These are phyloP conservation scores for Lathyrus tuberosus DNA, from an alignment of 306 rosid genomes.

Conservation along the genomic window DNA sequence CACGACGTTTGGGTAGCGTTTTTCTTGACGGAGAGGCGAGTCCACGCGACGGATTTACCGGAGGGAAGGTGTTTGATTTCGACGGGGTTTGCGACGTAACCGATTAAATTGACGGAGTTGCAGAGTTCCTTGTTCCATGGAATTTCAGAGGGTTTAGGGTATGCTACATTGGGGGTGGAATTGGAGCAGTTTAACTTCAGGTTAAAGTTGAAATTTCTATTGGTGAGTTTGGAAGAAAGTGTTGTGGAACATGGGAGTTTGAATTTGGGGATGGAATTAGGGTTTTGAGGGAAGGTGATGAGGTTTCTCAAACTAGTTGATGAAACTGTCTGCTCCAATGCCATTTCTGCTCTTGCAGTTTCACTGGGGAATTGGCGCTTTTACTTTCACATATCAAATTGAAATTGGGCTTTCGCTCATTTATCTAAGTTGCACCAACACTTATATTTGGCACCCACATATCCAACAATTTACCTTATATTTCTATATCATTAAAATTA, in stretches of 20 bases:
- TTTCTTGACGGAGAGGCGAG: constrained; percentile 83
- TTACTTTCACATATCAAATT: background rate
- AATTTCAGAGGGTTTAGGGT: constrained; percentile 73
- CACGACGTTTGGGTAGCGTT: constrained; percentile 67
- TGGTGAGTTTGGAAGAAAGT: background rate
- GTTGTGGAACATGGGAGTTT: background rate
- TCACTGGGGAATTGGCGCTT: background rate
- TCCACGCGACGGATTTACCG: constrained; percentile 80
- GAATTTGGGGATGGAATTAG: constrained; percentile 30
- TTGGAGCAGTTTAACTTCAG: constrained; percentile 42
- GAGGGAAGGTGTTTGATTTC: constrained; percentile 79
- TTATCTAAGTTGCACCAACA: background rate
- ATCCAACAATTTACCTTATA: too few species aligned
- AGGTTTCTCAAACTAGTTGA: constrained; percentile 36
- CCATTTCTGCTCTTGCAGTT: constrained; percentile 37
- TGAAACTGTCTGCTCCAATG: constrained; percentile 40
- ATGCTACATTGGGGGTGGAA: constrained; percentile 31
- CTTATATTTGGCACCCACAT: too few species aligned
- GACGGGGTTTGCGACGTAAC: constrained; percentile 65
- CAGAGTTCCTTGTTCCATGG: constrained; percentile 90
- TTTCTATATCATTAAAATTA: too few species aligned
- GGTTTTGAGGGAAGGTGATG: constrained; percentile 33
- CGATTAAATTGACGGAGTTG: constrained; percentile 78
- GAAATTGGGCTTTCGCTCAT: background rate
- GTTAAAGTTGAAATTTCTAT: background rate